Evolutionary conservation across 2,329 filamentous ascomycete genomes (phyloP), one percentile per base, ranked within the genome.

Genomic region (Fusarium oxysporum): DNA sequence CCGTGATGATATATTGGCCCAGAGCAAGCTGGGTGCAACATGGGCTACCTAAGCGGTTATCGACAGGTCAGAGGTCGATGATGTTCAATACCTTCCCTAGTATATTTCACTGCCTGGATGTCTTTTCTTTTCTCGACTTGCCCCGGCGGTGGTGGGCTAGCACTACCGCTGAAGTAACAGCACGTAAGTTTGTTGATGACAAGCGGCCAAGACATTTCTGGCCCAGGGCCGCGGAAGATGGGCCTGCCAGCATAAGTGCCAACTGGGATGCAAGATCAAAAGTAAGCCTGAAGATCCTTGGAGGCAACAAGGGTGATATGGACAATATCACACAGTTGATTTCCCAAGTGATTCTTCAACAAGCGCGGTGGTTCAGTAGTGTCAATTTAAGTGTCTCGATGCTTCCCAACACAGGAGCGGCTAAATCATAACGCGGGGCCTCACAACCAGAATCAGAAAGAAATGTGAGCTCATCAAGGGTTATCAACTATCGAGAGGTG

Each of bases 1-100:
- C 76, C 65, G 56, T 64, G 63, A 62, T 70, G 56, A 65, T 70
- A 77, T 77, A 74, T 75, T 74, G 64, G 55, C 50, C 45, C 55
- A 63, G 65, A 67, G 60, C 58, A 58, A 68, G 66, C 68, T 76
- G 61, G 62, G 73, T 70, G 68, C 60, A 50, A 75, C 62, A 57
- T 70, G 53, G 65, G 53, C 50, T 56, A 58, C 59, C 40, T 57
- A 60, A 62, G 70, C 65, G 67, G 65, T 65, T 76, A 68, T 77
- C 64, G 58, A 75, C 63, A 73, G 70, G 56, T 58, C 60, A 65
- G 43, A 62, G 71, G 70, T 76, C 66, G 64, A 62, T 70, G 51
- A 59, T 68, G 65, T 55, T 51, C 60, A 40, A 60, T 65, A 56
- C 51, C 45, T 57, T 61, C 44, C 21, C 32, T 23, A 43, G 38